These are phyloP conservation scores for Amphichorda felina DNA, from an alignment of 2,329 filamentous ascomycete genomes.

Conservation along the genomic window DNA sequence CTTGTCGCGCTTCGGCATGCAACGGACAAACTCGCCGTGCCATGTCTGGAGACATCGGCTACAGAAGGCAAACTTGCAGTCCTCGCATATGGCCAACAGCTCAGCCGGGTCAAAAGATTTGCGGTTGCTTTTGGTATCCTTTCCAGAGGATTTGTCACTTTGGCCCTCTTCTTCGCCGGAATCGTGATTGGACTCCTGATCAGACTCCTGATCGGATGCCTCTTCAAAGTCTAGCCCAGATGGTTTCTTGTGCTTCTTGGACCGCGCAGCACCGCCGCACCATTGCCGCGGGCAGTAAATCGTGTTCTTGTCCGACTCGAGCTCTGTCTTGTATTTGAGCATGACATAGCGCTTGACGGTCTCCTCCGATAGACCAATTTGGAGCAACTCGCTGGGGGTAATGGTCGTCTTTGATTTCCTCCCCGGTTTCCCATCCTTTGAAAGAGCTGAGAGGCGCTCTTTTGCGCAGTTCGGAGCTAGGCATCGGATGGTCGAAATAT, in stretches of 20 bases:
- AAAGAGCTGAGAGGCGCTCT: conserved; percentile 28
- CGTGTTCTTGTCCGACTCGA: conserved; percentile 85
- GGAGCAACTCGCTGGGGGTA: conserved; percentile 72
- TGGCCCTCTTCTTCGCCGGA: conserved; percentile 8
- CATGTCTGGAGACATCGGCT: conserved; percentile 58
- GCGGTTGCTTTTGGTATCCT: conserved; percentile 9
- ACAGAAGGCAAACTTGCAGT: conserved; percentile 87
- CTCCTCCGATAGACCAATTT: conserved; percentile 60
- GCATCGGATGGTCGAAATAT: conserved; percentile 69
- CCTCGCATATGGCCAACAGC: conserved; percentile 72
- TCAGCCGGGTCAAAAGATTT: conserved; percentile 37
- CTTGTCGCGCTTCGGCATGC: conserved; percentile 51
- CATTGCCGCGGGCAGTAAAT: conserved; percentile 86
- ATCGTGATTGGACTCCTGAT: too few relatives aligned
- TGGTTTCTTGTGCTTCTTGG: conserved; percentile 61
- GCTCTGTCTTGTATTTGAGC: conserved; percentile 82
- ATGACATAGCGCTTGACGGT: conserved; percentile 77
- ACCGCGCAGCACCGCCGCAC: conserved; percentile 82
- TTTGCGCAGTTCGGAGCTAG: conserved; percentile 69
- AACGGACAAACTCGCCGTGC: conserved; percentile 77
- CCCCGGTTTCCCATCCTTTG: conserved; percentile 13
- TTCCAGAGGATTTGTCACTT: neutral
- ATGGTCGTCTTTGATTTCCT: conserved; percentile 55
- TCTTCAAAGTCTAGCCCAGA: conserved; percentile 50
- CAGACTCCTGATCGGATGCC: conserved; percentile 38